Evolutionary conservation across 306 rosid genomes (phyloP).

Genomic region (Castanea crenata): DNA sequence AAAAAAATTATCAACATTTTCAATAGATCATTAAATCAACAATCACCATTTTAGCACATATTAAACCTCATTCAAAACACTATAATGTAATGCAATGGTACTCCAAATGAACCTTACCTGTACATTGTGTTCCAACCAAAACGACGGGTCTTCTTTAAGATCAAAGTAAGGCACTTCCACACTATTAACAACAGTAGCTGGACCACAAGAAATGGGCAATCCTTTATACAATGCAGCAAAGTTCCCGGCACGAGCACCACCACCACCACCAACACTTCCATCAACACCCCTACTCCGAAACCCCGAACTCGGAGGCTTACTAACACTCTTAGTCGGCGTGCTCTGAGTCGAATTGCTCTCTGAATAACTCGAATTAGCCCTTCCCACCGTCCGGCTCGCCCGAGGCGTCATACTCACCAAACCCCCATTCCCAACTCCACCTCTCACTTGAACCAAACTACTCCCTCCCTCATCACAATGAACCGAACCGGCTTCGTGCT

Average conservation of each 20-base stretch:
- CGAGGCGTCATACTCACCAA: slow-evolving; percentile 61
- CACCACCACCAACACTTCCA: slow-evolving; percentile 39
- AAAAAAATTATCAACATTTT: neutral
- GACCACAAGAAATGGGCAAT: slow-evolving; percentile 41
- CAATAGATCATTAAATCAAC: neutral
- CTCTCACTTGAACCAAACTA: slow-evolving; percentile 24
- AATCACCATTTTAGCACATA: neutral
- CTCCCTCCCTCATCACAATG: slow-evolving; percentile 34
- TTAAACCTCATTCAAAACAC: neutral
- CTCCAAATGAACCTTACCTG: slow-evolving; percentile 53
- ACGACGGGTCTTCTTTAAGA: slow-evolving; percentile 88
- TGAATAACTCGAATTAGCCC: slow-evolving; percentile 46
- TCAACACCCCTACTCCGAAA: slow-evolving; percentile 66
- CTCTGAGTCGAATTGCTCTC: slow-evolving; percentile 76
- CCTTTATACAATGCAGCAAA: slow-evolving; percentile 75
- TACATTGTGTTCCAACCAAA: slow-evolving; percentile 96
- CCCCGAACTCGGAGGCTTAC: slow-evolving; percentile 62
- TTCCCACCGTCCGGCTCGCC: slow-evolving; percentile 41
- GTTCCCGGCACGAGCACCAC: slow-evolving; percentile 52
- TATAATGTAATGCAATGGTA: neutral
- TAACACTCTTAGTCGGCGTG: slow-evolving; percentile 84
- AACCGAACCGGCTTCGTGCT: slow-evolving; percentile 42
- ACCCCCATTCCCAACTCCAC: slow-evolving; percentile 45
- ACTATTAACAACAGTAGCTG: slow-evolving; percentile 58
- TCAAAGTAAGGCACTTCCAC: slow-evolving; percentile 97